These are phyloP conservation scores for Platismatia glauca DNA, from an alignment of 495 filamentous ascomycete genomes.

Conservation along the genomic window DNA sequence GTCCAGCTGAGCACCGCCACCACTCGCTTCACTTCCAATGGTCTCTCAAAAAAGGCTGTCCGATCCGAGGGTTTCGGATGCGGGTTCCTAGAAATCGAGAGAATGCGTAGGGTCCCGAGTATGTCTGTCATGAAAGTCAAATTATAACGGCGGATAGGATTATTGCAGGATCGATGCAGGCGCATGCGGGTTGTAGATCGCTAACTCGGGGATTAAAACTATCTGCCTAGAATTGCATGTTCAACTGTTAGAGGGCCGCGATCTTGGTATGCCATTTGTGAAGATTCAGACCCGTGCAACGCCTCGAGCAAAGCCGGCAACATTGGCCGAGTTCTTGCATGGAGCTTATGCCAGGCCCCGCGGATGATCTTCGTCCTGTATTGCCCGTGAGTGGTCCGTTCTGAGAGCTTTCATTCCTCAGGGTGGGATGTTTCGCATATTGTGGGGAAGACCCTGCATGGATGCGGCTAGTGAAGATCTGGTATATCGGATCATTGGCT, in stretches of 20 bases:
- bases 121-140: too few species aligned
- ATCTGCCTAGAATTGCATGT: neutral
- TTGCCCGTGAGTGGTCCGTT: neutral
- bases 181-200: neutral
- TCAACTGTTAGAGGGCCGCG: too few species aligned
- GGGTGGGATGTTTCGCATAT: neutral
- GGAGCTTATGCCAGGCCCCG: conserved; percentile 3
- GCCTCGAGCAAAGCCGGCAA: neutral
- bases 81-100: neutral
- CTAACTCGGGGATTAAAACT: neutral
- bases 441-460: conserved; percentile 7
- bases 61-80: neutral
- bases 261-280: neutral
- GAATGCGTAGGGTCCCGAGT: neutral
- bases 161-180: neutral
- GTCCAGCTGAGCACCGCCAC: too few species aligned
- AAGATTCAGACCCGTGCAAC: too few species aligned
- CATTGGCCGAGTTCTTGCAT: neutral
- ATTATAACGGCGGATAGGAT: neutral
- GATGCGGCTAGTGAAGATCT: conserved; percentile 5
- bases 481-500: neutral
- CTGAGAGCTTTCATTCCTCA: neutral
- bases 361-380: neutral
- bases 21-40: too few species aligned
- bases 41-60: neutral